Percentiles rank a stretch among this genome's conserved stretches.
Evolutionary conservation across 768 basidiomycete species (phyloP).

Genomic region (Auricularia heimuer): DNA sequence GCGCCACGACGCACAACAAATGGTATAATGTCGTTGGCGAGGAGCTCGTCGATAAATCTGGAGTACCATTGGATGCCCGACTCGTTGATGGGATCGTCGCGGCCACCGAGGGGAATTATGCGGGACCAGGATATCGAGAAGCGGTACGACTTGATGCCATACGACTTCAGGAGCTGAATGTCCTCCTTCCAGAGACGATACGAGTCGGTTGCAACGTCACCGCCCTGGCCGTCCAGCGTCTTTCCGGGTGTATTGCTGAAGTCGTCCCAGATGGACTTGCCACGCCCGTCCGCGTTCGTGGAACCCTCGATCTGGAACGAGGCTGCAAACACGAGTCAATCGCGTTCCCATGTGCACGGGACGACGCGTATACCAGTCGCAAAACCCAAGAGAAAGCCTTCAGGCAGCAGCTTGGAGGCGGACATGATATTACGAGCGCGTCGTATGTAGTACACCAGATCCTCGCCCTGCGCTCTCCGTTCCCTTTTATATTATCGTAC

Average conservation of each 20-base stretch:
- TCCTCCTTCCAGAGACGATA: constrained; percentile 62
- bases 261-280: constrained; percentile 67
- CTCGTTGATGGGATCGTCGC: constrained; percentile 62
- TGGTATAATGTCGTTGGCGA: constrained; percentile 53
- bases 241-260: constrained; percentile 57
- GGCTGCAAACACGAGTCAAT: constrained; percentile 27
- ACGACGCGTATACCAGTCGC: constrained; percentile 43
- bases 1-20: constrained; percentile 43
- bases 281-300: constrained; percentile 46
- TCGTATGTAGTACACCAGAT: constrained; percentile 5
- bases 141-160: constrained; percentile 64
- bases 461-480: constrained; percentile 23
- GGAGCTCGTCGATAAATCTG: constrained; percentile 55
- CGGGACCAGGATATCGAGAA: constrained; percentile 73
- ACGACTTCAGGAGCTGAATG: constrained; percentile 46
- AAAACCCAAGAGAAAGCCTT: constrained; percentile 61
- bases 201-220: constrained; percentile 64
- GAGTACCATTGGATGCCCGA: constrained; percentile 63
- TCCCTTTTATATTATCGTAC: constrained; percentile 12
- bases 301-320: constrained; percentile 72
- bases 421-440: constrained; percentile 6
- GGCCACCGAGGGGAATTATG: constrained; percentile 63
- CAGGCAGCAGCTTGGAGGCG: constrained; percentile 33
- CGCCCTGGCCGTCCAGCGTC: constrained; percentile 56
- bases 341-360: constrained; percentile 1